phyloP scores from a whole-genome alignment of 345 rosid genomes.

The Gossypium bickii region DNA sequence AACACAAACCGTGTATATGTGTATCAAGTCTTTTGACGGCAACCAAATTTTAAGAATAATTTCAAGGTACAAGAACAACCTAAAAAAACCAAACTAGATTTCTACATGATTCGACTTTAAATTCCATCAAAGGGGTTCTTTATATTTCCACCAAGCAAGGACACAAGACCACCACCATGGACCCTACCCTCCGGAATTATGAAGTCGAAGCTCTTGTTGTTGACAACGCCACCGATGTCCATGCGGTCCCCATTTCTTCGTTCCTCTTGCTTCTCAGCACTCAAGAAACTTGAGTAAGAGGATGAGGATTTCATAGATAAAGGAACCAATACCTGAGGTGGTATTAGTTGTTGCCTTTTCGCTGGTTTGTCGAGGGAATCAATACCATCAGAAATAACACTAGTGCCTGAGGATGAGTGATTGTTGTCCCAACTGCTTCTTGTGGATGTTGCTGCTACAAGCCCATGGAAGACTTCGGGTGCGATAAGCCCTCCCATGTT shows the following conservation, averaged over 20 bases:
- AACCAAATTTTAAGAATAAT: conserved; percentile 28
- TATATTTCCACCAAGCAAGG: conserved; percentile 67
- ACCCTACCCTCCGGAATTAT: conserved; percentile 94
- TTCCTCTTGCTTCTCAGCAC: conserved; percentile 39
- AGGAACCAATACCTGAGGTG: conserved; percentile 86
- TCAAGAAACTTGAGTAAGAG: conserved; percentile 32
- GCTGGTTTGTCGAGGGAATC: conserved; percentile 53
- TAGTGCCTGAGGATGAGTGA: conserved; percentile 52
- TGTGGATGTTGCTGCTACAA: conserved; percentile 56
- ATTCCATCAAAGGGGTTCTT: conserved; percentile 53
- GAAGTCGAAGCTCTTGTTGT: conserved; percentile 40
- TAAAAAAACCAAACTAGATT: conserved; percentile 2
- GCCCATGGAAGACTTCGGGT: conserved; percentile 81
- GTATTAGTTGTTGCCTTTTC: conserved; percentile 65
- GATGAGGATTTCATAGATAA: conserved; percentile 68
- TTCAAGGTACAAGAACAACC: conserved; percentile 10
- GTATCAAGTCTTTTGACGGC: not conserved
- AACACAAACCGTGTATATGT: conserved; percentile 8
- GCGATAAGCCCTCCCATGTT: conserved; percentile 57
- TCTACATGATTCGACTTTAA: conserved; percentile 26
- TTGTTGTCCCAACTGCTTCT: conserved; percentile 48
- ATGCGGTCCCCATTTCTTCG: conserved; percentile 20
- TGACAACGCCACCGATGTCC: conserved; percentile 20
- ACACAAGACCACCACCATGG: conserved; percentile 92
- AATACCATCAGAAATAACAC: conserved; percentile 54